Evolutionary conservation across 257 asterid genomes (phyloP).

Genomic region (Ehretia macrophylla): DNA sequence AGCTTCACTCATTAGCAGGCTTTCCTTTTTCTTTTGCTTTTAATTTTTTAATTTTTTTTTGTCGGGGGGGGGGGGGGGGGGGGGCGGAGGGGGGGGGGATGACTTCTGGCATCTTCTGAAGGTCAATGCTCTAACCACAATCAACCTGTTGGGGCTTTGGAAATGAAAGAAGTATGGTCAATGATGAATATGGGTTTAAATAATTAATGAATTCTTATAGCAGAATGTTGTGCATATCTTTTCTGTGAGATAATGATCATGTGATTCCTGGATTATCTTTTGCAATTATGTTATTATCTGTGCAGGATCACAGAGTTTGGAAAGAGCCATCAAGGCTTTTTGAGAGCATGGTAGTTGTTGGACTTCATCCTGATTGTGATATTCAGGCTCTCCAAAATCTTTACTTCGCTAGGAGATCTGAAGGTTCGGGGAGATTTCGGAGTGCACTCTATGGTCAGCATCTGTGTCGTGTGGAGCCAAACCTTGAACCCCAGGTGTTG

Average conservation of each 20-base stretch:
- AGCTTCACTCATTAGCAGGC: no score
- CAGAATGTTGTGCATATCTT: not conserved
- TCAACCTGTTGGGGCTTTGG: no score
- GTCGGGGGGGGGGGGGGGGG: no score
- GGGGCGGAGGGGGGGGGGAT: no score
- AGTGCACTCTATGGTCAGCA: slow-evolving; percentile 68
- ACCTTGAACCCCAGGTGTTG: slow-evolving; percentile 94
- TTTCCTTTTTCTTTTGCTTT: no score
- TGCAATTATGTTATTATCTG: slow-evolving; percentile 19
- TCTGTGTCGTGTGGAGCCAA: slow-evolving; percentile 87
- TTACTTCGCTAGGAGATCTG: slow-evolving; percentile 73
- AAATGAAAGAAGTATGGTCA: no score
- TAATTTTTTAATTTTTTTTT: no score
- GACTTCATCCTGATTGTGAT: slow-evolving; percentile 91
- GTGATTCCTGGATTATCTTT: not conserved
- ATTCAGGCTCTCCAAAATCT: slow-evolving; percentile 83
- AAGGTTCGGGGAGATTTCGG: slow-evolving; percentile 81
- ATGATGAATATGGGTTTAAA: not conserved
- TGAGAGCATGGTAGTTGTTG: slow-evolving; percentile 96
- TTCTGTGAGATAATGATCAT: not conserved
- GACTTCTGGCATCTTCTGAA: no score
- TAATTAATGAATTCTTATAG: not conserved
- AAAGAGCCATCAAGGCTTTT: slow-evolving; percentile 81
- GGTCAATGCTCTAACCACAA: no score
- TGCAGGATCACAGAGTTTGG: slow-evolving; percentile 95